Base-by-base conservation (phyloP, 164 flowering plant genomes). In the Liriodendron chinense region DNA sequence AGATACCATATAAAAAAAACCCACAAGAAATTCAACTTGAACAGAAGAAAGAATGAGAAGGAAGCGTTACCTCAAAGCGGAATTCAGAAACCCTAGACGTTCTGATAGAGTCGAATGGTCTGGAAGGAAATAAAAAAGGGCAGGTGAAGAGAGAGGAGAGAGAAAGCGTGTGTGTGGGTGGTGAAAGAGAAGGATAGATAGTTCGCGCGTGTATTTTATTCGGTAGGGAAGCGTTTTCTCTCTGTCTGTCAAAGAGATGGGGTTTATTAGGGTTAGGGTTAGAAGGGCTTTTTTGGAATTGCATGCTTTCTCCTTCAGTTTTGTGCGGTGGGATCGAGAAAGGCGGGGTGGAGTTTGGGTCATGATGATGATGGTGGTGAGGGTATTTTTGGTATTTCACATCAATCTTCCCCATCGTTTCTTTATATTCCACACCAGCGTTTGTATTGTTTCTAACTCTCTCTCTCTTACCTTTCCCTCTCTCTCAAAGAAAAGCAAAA, bases 221-320 rank as follows among this genome's bases (percentile, higher is more conserved):
- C 18, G 24, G 65, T 26, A 34, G 49, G 47, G 74, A 23, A 49
- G 25, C 16, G 25, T 20, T 14, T 26, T 53, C 59, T 53, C 59
- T 53, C 16, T 16, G 59, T 53, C 59, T 53, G 59, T 16, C 16
- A 56, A 73, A 1, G 62, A 59, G 18, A 12, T 28, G 13, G 76
- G 28, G 10, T 49, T 48, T 53, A 62, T 9, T 61, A 53, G 72
- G 80, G 69, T 69, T 75, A 53, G 65, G 76, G 73, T 26, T n/a
- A 22, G 62, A 66, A 50, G 65, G 7, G 62, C 48, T 18, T 48
- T 34, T 63, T 20, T 49, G 56, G 24, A 12, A 62, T 25, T 64
- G 66, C 34, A 53, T 53, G 59, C 59, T 53, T 53, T 53, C 59
- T 53, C 59, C 59, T 53, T 16, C 59, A 53, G 59, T 12, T 16